phyloP scores from a whole-genome alignment of 805 yeast genomes.

The Alloascoidea hylecoeti region DNA sequence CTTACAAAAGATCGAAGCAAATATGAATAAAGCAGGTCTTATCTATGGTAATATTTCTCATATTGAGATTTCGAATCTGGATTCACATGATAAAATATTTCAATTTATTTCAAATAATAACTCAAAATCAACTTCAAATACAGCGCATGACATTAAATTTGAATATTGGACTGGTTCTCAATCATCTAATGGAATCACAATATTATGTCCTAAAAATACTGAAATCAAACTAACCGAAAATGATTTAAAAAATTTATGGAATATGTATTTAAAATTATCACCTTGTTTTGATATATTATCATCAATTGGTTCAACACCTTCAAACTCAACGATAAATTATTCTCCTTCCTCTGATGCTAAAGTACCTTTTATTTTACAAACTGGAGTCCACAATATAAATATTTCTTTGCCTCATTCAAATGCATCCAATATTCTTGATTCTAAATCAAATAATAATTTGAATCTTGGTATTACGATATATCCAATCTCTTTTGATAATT shows the following conservation, averaged over 20 bases:
- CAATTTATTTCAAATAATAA: too few relatives aligned
- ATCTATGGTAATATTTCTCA: not conserved
- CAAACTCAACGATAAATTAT: too few relatives aligned
- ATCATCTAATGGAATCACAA: not conserved
- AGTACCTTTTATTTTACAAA: too few relatives aligned
- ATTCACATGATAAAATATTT: not conserved
- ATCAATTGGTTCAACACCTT: not conserved
- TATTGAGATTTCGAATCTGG: not conserved
- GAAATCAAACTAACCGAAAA: not conserved
- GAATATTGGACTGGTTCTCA: not conserved
- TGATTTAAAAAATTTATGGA: not conserved
- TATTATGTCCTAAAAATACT: not conserved
- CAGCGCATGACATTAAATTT: constrained; percentile 1
- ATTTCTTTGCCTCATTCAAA: too few relatives aligned
- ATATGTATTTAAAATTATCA: constrained; percentile 1
- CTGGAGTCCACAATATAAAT: too few relatives aligned
- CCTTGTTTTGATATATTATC: not conserved
- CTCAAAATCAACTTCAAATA: not conserved
- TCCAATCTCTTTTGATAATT: constrained; percentile 2
- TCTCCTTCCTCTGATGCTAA: too few relatives aligned
- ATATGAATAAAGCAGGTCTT: not conserved
- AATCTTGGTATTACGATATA: constrained; percentile 2
- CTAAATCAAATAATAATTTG: too few relatives aligned
- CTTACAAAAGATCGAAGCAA: not conserved
- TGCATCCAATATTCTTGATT: too few relatives aligned